Evolutionary conservation across 2,329 filamentous ascomycete species (phyloP), one percentile per base, ranked within the genome.

Genomic region (Shiraia bambusicola): DNA sequence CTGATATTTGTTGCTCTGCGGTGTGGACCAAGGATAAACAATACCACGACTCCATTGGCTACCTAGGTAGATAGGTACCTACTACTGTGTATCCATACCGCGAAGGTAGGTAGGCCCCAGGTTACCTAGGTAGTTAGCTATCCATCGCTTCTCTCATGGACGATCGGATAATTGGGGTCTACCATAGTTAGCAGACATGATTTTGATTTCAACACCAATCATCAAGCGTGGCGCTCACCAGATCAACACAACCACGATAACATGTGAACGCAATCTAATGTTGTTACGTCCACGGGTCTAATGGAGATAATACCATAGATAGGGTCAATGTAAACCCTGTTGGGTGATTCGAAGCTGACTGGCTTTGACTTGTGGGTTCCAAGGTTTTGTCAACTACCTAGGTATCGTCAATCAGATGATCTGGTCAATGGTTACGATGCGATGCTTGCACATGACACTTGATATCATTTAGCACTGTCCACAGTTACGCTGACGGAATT

Each of bases 261-360:
- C 35, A 2, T 56, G 47, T 31, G 45, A 39, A 27, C 48, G 34
- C 10, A 31, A 37, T 7, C 34, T 41, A 11, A 34, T 41, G 5
- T 47, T 47, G 6, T 32, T 53, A 24, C 47, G 46, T 9, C n/a
- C n/a, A n/a, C n/a, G n/a, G n/a, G n/a, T n/a, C 34, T 56, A 2
- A 46, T 52, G 42, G 42, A 56, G 5, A 31, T 56, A 3, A 24
- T 56, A 25, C 52, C 50, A 2, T 54, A 4, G 47, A 50, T 12
- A 7, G 12, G 0, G 27, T 37, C n/a, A 19, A 48, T n/a, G 28
- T 49, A 10, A 15, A n/a, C 13, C 16, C 16, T 9, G 9, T 31
- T 5, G 19, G 19, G n/a, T n/a, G n/a, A 22, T 22, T 22, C 19
- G 19, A 42, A 25, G 13, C 29, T 12, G 35, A 37, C 19, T 55